Conservation (phyloP, 2,329 filamentous ascomycete genomes). For the Colletotrichum costaricense region DNA sequence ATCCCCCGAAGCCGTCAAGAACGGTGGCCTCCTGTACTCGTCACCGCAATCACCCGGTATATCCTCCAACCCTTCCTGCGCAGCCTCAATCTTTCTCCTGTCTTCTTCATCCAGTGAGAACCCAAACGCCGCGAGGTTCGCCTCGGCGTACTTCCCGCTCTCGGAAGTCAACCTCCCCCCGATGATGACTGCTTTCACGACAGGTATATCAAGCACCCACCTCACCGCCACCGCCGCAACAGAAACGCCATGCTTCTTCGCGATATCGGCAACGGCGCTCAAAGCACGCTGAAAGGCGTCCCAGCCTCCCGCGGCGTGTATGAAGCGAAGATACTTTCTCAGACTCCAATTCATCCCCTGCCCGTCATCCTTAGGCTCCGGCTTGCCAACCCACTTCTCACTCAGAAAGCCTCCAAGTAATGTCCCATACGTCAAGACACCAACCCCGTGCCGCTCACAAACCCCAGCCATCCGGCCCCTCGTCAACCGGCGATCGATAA, state of each 20-base stretch:
- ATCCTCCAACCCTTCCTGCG: conserved; percentile 33
- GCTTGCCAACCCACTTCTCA: conserved; percentile 38
- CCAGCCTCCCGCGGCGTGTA: conserved; percentile 54
- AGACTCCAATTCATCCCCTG: conserved; percentile 38
- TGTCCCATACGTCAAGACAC: conserved; percentile 20
- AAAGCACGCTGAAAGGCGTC: conserved; percentile 56
- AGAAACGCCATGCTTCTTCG: conserved; percentile 51
- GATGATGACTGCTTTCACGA: conserved; percentile 61
- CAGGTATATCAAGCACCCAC: conserved; percentile 60
- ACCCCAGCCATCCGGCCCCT: conserved; percentile 1
- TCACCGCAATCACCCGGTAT: conserved; percentile 41
- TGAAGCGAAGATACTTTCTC: conserved; percentile 49
- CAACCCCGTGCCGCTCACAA: neutral
- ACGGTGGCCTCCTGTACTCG: conserved; percentile 38
- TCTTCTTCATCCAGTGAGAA: conserved; percentile 40
- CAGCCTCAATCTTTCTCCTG: conserved; percentile 31
- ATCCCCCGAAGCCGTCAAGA: conserved; percentile 22
- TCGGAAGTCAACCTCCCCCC: conserved; percentile 36
- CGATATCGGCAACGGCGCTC: conserved; percentile 48
- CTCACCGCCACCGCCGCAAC: conserved; percentile 61
- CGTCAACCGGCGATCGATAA: conserved; percentile 7
- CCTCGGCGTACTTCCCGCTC: conserved; percentile 43
- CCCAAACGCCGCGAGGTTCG: conserved; percentile 38
- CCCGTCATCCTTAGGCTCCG: conserved; percentile 27
- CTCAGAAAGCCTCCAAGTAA: conserved; percentile 37